Percentiles rank a stretch among this genome's conserved stretches.
phyloP scores from a whole-genome alignment of 495 filamentous ascomycete species.

The Penicillium fimorum region DNA sequence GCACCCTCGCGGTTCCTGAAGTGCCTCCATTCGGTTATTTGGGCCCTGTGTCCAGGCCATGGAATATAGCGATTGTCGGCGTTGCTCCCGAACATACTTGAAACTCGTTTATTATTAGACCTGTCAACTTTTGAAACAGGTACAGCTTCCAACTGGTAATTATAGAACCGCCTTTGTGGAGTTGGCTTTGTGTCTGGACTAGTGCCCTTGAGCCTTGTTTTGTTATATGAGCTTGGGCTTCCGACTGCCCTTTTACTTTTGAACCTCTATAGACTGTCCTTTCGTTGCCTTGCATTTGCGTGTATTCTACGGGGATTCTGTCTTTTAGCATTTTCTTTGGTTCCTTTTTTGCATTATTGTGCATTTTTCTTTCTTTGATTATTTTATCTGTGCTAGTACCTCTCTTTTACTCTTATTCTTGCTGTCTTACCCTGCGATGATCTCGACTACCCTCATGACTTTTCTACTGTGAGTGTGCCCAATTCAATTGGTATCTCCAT shows the following conservation, averaged over 20 bases:
- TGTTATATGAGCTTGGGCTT: conserved; percentile 9
- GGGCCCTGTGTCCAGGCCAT: conserved; percentile 11
- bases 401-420: conserved; percentile 11
- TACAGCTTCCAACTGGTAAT: conserved; percentile 21
- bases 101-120: conserved; percentile 31
- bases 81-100: conserved; percentile 14
- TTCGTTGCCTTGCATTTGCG: conserved; percentile 24
- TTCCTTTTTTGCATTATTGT: conserved; percentile 3
- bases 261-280: conserved; percentile 9
- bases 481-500: not conserved
- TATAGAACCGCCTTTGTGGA: conserved; percentile 24
- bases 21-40: conserved; percentile 11
- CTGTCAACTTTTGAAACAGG: conserved; percentile 30
- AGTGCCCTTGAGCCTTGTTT: not conserved
- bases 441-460: conserved; percentile 72
- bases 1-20: conserved; percentile 28
- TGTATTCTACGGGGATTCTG: conserved; percentile 22
- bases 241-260: conserved; percentile 3
- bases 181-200: conserved; percentile 14
- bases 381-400: conserved; percentile 1
- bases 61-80: conserved; percentile 15
- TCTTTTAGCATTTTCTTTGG: conserved; percentile 16
- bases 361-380: conserved; percentile 7
- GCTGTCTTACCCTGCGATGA: conserved; percentile 49
- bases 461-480: conserved; percentile 63